Evolutionary conservation across 257 asterid species (phyloP), one percentile per base, ranked within the genome.

Genomic region (Eucommia ulmoides): DNA sequence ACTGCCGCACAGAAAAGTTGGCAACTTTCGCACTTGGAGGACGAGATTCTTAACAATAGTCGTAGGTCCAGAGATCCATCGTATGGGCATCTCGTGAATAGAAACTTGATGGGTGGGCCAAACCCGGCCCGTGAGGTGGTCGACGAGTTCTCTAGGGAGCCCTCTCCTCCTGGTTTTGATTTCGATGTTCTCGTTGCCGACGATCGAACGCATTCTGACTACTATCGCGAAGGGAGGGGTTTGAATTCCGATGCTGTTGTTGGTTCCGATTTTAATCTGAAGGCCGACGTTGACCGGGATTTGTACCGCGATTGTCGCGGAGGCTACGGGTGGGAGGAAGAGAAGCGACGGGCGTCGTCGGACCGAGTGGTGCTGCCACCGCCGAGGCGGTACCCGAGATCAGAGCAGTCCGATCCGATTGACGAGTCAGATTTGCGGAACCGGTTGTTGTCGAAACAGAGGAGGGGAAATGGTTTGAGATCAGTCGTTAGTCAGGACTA

Each of bases 81-180:
- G n/a, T n/a, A n/a, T n/a, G n/a, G n/a, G n/a, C n/a, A n/a, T n/a
- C n/a, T n/a, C n/a, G n/a, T n/a, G n/a, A n/a, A n/a, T 23, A 56
- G 54, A 7, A 51, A 49, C 55, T 59, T 33, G 7, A 25, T 55
- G 8, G 41, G 56, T 42, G 25, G 66, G 54, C 25, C 58, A 21
- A 60, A 29, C 60, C 59, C 47, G 21, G 45, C 52, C 47, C 71
- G 45, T 25, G 55, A 69, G 59, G 75, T 59, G 35, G 9, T 18
- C n/a, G 64, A 69, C 11, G 93, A 80, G 64, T 60, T 74, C 55
- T 87, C 97, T 16, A 81, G 93, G 74, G 97, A 87, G 56, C 88
- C 83, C 47, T 87, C 97, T 38, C 97, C 97, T 58, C n/a, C n/a
- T n/a, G n/a, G n/a, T n/a, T n/a, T n/a, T n/a, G 97, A 93, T 48